phyloP scores from a whole-genome alignment of 208 protist species.

The Trichomonas gallinae region DNA sequence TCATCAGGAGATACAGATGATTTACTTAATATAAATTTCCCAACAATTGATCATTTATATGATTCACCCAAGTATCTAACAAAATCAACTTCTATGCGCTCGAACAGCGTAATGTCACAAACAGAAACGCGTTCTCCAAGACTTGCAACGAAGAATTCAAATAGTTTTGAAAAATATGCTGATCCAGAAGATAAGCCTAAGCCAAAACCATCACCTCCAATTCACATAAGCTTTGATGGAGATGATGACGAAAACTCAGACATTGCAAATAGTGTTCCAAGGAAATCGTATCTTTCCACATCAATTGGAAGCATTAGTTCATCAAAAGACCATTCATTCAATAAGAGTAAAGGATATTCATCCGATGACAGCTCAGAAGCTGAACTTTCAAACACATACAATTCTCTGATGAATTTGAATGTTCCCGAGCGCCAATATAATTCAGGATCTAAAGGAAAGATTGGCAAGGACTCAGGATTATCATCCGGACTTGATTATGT shows the following conservation, averaged over 20 bases:
- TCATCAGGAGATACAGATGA: not conserved
- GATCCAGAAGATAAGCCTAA: not conserved
- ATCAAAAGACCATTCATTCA: not conserved
- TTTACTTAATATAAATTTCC: not conserved
- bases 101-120: not conserved
- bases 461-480: no score
- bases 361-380: not conserved
- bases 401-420: not conserved
- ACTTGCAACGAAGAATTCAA: not conserved
- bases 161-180: not conserved
- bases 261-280: not conserved
- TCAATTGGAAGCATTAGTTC: not conserved
- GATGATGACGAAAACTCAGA: not conserved
- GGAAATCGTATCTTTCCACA: not conserved
- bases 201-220: not conserved
- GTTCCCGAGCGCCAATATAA: not conserved
- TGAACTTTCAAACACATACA: not conserved
- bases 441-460: not conserved
- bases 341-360: not conserved
- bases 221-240: not conserved
- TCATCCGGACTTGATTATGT: no score
- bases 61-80: not conserved
- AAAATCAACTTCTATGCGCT: not conserved
- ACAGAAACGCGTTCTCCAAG: not conserved
- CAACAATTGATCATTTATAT: not conserved